These are phyloP conservation scores for Cladosporium sp. DNA, from an alignment of 2,329 filamentous ascomycete genomes.

Conservation along the genomic window DNA sequence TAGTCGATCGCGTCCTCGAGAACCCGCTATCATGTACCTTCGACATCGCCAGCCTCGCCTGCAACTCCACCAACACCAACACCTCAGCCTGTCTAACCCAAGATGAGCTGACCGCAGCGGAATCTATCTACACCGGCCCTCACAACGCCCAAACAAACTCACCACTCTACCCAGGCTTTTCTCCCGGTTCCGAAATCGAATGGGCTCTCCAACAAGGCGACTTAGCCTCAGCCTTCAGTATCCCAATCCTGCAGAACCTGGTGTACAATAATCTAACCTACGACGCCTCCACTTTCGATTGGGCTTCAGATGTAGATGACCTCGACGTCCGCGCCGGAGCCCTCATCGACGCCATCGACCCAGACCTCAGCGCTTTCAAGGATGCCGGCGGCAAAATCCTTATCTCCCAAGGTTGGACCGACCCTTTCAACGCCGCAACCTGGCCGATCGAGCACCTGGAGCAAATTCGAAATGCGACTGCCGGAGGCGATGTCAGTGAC, in stretches of 20 bases:
- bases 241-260: constrained; percentile 41
- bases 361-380: constrained; percentile 30
- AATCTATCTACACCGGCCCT: constrained; percentile 34
- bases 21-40: constrained; percentile 37
- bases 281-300: constrained; percentile 35
- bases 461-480: constrained; percentile 17
- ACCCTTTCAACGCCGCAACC: constrained; percentile 29
- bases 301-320: constrained; percentile 32
- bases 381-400: constrained; percentile 35
- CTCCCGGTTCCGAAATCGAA: constrained; percentile 36
- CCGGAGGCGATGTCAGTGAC: constrained; percentile 24
- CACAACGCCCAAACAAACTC: constrained; percentile 19
- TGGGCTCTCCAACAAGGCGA: constrained; percentile 35
- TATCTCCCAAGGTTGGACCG: constrained; percentile 32
- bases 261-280: constrained; percentile 37
- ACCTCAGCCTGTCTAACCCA: constrained; percentile 29
- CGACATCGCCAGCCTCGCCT: constrained; percentile 31
- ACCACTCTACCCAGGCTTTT: constrained; percentile 39
- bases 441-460: constrained; percentile 29
- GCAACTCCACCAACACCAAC: constrained; percentile 17
- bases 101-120: constrained; percentile 29
- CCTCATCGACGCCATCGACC: constrained; percentile 37
- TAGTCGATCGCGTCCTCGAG: constrained; percentile 37
- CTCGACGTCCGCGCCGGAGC: constrained; percentile 32
- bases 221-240: constrained; percentile 33